Conservation (phyloP, 148 eudicot species). For the Suaeda aralocaspica region DNA sequence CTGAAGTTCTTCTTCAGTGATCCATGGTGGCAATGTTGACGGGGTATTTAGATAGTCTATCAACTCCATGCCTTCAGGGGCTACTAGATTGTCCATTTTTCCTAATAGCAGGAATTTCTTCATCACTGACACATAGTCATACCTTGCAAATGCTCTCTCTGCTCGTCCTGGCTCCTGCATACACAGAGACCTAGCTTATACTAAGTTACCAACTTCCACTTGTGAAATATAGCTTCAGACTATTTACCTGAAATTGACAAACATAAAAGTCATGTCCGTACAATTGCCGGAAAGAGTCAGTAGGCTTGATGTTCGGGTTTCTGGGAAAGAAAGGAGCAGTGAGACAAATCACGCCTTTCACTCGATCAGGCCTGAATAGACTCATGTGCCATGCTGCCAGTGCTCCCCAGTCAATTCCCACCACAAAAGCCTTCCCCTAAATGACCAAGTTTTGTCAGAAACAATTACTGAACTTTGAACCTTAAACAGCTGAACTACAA, state of each 20-base stretch:
- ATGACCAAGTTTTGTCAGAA: constrained; percentile 1
- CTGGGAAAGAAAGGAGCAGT: constrained; percentile 37
- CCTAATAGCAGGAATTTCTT: constrained; percentile 45
- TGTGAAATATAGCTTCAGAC: background rate
- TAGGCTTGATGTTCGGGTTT: constrained; percentile 24
- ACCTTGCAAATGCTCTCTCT: constrained; percentile 51
- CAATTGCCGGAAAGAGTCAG: constrained; percentile 23
- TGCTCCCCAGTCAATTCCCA: constrained; percentile 61
- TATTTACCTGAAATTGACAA: constrained; percentile 45
- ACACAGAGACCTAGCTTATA: background rate
- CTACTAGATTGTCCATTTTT: constrained; percentile 32
- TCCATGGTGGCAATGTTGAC: constrained; percentile 46
- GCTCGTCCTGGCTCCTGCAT: constrained; percentile 55
- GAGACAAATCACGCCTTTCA: constrained; percentile 39
- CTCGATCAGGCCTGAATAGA: constrained; percentile 50
- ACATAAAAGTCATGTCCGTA: constrained; percentile 41
- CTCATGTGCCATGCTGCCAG: constrained; percentile 44
- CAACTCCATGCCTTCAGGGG: constrained; percentile 55
- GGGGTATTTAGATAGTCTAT: constrained; percentile 50
- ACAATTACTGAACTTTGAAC: background rate
- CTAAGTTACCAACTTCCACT: background rate
- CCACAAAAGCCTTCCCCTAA: constrained; percentile 41
- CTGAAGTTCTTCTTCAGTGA: constrained; percentile 49
- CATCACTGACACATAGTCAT: constrained; percentile 45
- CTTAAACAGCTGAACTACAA: no score